A percentile compares a stretch with the other conserved stretches of the same genome.
Conservation (phyloP, 2,329 filamentous ascomycete genomes). For the Trichophyton verrucosum region DNA sequence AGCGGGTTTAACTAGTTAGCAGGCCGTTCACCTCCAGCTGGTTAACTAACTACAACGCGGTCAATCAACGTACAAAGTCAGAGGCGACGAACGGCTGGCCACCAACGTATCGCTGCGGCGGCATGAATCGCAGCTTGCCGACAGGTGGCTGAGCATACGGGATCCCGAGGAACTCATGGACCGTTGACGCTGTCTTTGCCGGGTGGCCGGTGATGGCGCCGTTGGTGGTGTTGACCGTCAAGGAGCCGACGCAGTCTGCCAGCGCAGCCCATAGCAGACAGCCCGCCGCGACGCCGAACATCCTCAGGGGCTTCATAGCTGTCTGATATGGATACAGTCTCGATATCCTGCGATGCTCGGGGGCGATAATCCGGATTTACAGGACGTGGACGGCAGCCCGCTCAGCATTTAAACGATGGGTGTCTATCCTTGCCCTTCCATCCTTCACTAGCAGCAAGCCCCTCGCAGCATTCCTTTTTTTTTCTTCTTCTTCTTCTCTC, state of each 20-base stretch:
- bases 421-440: not conserved
- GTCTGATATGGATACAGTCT: not conserved
- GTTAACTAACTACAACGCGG: not conserved
- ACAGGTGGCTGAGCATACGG: conserved; percentile 12
- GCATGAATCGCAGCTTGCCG: conserved; percentile 10
- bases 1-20: not conserved
- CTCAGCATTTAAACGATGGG: not conserved
- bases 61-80: conserved; percentile 11
- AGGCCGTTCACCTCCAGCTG: not conserved
- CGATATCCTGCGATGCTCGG: not conserved
- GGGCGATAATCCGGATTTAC: not conserved
- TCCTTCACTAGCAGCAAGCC: not conserved
- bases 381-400: not conserved
- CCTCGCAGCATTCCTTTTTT: not conserved
- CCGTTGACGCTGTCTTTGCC: not conserved
- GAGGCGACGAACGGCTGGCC: conserved; percentile 10
- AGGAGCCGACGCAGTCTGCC: not conserved
- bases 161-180: conserved; percentile 17
- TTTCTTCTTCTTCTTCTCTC: too few species aligned
- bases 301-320: conserved; percentile 1
- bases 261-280: conserved; percentile 7
- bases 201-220: conserved; percentile 4
- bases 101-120: conserved; percentile 20
- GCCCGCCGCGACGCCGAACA: not conserved
- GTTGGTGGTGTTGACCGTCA: conserved; percentile 3